Evolutionary conservation across 768 basidiomycete species (phyloP), one percentile per base, ranked within the genome.

Genomic region (Suillus subluteus): DNA sequence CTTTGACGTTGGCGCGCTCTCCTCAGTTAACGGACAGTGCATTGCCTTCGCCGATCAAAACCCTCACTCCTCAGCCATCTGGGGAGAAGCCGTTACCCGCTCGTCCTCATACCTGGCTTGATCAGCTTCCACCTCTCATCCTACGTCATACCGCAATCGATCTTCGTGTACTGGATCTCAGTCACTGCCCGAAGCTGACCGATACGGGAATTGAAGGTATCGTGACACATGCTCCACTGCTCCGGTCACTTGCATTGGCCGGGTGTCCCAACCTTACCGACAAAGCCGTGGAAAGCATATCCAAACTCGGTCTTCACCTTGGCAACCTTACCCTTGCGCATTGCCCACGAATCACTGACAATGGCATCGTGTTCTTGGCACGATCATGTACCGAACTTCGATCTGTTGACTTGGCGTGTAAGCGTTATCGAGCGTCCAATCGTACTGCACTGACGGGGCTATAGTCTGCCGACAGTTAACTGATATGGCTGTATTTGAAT

Each of bases 391-490:
- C 82, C 0, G 86, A 91, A 44, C 80, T 99, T 61, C 84, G 90
- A 64, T 92, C 91, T 72, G 83, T 98, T 69, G 96, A 98, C 76
- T 80, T 98, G 58, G 92, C 94, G 58, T 94, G 95, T 95, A 76
- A 79, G 93, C 55, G 1, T 43, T 83, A 37, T 18, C 62, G 65
- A 70, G 30, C 66, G 18, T 67, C 67, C 62, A 65, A 62, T 41
- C 62, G 58, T 58, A 58, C 62, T 46, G 26, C 64, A 50, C 71
- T 75, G 66, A 77, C 63, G 44, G n/a, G 66, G 66, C 50, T 62
- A 71, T 68, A 94, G 92, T 91, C 79, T 96, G 95, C 79, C 84
- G 88, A 37, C 84, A 87, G 66, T 79, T 98, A 65, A 96, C 94
- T 66, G 95, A 98, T 76, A 84, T 92, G 83, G 86, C 90, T 58